Percentiles rank a stretch among this genome's conserved stretches.
phyloP scores from a whole-genome alignment of 306 rosid species.

The Hippophae rhamnoides region DNA sequence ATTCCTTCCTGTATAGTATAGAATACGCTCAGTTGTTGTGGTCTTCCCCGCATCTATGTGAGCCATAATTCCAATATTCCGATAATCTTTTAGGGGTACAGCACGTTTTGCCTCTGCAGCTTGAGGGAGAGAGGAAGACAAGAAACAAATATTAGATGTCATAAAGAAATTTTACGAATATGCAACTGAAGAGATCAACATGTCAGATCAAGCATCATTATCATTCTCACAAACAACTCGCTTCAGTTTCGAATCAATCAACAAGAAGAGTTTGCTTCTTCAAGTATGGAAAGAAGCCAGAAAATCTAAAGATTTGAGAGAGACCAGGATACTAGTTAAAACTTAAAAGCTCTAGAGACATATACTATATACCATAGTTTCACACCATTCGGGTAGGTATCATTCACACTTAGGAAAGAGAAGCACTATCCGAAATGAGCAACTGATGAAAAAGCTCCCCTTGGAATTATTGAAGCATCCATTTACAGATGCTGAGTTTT shows the following conservation, averaged over 20 bases:
- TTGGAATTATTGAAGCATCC: neutral
- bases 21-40: conserved; percentile 79
- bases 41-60: conserved; percentile 97
- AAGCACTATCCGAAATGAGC: neutral
- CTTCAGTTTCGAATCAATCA: too few species aligned
- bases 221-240: neutral
- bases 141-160: neutral
- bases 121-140: neutral
- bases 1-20: conserved; percentile 85
- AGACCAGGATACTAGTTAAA: neutral
- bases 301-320: neutral
- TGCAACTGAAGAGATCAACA: neutral
- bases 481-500: neutral
- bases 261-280: neutral
- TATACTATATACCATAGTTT: neutral
- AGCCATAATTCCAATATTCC: conserved; percentile 97
- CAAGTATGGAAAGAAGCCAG: neutral
- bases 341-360: neutral
- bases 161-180: neutral
- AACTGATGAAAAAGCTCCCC: neutral
- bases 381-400: neutral
- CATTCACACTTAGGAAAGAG: neutral
- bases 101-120: conserved; percentile 45
- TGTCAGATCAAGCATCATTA: too few species aligned
- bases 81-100: conserved; percentile 67